These are phyloP conservation scores for Scutellaria galericulata DNA, from an alignment of 257 asterid species.

Conservation along the genomic window DNA sequence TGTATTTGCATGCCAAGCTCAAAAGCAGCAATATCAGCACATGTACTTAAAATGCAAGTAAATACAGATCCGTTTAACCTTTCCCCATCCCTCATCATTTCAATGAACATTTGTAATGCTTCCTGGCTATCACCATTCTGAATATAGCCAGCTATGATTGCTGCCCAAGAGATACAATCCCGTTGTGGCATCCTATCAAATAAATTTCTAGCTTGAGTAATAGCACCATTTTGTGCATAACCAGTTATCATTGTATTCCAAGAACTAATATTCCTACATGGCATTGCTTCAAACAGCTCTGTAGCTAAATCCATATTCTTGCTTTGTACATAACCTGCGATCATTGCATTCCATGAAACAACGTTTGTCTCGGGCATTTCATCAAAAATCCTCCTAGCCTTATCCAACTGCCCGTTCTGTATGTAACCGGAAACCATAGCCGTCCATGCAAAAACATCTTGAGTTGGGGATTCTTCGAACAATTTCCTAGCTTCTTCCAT, in stretches of 20 bases:
- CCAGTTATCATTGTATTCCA: slow-evolving; percentile 97
- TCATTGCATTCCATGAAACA: slow-evolving; percentile 91
- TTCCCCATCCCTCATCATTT: slow-evolving; percentile 72
- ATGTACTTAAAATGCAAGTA: slow-evolving; percentile 74
- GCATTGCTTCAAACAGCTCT: slow-evolving; percentile 84
- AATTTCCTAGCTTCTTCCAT: slow-evolving; percentile 69
- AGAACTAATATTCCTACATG: slow-evolving; percentile 71
- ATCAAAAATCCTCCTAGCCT: slow-evolving; percentile 71
- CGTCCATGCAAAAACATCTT: slow-evolving; percentile 88
- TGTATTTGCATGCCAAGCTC: slow-evolving; percentile 94
- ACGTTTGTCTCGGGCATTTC: slow-evolving; percentile 84
- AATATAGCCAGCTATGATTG: slow-evolving; percentile 83
- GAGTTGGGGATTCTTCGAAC: slow-evolving; percentile 69
- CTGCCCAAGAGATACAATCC: slow-evolving; percentile 96
- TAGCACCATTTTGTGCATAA: slow-evolving; percentile 72
- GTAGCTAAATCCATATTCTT: slow-evolving; percentile 72
- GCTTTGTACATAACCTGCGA: slow-evolving; percentile 81
- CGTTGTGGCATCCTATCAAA: slow-evolving; percentile 73
- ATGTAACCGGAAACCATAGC: slow-evolving; percentile 85
- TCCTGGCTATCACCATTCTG: slow-evolving; percentile 73
- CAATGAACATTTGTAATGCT: slow-evolving; percentile 65
- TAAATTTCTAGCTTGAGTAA: slow-evolving; percentile 63
- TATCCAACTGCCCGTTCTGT: slow-evolving; percentile 75
- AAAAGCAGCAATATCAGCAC: slow-evolving; percentile 86
- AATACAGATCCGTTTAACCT: slow-evolving; percentile 64